phyloP scores from a whole-genome alignment of 1,284 basidiomycete genomes.

The Rhodofomes roseus region DNA sequence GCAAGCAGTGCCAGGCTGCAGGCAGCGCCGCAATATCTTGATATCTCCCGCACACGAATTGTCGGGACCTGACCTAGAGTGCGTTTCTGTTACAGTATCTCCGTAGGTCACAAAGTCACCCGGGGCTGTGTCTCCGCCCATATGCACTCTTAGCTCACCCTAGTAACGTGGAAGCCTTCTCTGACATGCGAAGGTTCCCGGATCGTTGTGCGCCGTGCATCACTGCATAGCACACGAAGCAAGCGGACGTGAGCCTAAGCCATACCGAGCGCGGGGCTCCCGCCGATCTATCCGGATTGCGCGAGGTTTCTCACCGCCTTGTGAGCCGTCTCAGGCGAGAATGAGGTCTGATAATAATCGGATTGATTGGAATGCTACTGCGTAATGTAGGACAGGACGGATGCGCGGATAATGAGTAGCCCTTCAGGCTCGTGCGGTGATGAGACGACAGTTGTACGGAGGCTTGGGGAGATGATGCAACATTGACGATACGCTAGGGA shows the following conservation, averaged over 20 bases:
- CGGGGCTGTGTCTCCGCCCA: constrained; percentile 9
- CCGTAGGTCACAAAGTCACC: not conserved
- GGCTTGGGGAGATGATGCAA: constrained; percentile 39
- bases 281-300: not conserved
- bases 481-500: constrained; percentile 38
- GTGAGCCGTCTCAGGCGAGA: not conserved
- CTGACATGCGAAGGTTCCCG: constrained; percentile 10
- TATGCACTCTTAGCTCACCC: constrained; percentile 20
- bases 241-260: not conserved
- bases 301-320: not conserved
- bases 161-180: constrained; percentile 21
- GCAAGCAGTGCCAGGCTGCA: not conserved
- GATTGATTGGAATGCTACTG: constrained; percentile 18
- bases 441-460: constrained; percentile 31
- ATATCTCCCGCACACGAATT: not conserved
- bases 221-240: not conserved
- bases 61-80: constrained; percentile 1
- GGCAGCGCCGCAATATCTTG: not conserved
- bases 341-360: constrained; percentile 16
- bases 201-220: constrained; percentile 15
- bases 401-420: constrained; percentile 22
- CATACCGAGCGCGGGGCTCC: not conserved
- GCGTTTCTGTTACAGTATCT: not conserved
- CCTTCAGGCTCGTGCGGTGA: constrained; percentile 26
- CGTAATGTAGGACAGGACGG: constrained; percentile 25